Evolutionary conservation across 2,329 filamentous ascomycete species (phyloP).

Genomic region (Ophiocordyceps camponoti-saundersi): DNA sequence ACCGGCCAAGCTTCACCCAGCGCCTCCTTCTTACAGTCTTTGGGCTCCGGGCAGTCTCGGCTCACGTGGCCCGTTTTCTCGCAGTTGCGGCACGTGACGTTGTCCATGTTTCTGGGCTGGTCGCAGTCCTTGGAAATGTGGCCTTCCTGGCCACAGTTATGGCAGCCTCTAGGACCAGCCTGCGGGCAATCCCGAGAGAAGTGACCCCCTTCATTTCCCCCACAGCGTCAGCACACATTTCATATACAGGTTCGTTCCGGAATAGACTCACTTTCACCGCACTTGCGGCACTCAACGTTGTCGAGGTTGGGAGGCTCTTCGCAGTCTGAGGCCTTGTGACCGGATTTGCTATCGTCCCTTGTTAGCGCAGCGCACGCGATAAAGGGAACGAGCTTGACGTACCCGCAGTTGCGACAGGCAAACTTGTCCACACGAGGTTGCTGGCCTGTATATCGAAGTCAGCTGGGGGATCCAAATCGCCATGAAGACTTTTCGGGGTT

Average conservation of each 20-base stretch:
- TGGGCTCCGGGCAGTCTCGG: constrained; percentile 44
- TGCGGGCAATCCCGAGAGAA: constrained; percentile 47
- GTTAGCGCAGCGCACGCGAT: constrained; percentile 1
- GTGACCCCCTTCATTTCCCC: constrained; percentile 38
- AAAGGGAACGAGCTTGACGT: constrained; percentile 3
- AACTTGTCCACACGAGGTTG: constrained; percentile 45
- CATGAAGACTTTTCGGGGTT: too few species aligned
- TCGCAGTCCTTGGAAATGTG: constrained; percentile 37
- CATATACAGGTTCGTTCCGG: not conserved
- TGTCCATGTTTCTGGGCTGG: constrained; percentile 22
- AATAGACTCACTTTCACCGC: constrained; percentile 35
- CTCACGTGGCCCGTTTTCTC: constrained; percentile 42
- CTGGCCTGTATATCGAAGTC: constrained; percentile 23
- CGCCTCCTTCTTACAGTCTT: constrained; percentile 13
- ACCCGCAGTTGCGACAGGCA: constrained; percentile 53
- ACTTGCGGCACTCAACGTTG: constrained; percentile 49
- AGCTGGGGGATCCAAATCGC: too few species aligned
- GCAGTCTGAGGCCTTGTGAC: constrained; percentile 33
- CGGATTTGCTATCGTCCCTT: constrained; percentile 21
- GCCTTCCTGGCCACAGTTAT: constrained; percentile 48
- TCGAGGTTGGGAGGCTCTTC: constrained; percentile 43
- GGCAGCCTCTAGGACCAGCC: constrained; percentile 35
- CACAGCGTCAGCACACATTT: not conserved
- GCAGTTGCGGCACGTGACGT: constrained; percentile 44
- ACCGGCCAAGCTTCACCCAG: not conserved